phyloP scores from a whole-genome alignment of 2,329 filamentous ascomycete genomes.

The Coccinonectria pachysandricola region DNA sequence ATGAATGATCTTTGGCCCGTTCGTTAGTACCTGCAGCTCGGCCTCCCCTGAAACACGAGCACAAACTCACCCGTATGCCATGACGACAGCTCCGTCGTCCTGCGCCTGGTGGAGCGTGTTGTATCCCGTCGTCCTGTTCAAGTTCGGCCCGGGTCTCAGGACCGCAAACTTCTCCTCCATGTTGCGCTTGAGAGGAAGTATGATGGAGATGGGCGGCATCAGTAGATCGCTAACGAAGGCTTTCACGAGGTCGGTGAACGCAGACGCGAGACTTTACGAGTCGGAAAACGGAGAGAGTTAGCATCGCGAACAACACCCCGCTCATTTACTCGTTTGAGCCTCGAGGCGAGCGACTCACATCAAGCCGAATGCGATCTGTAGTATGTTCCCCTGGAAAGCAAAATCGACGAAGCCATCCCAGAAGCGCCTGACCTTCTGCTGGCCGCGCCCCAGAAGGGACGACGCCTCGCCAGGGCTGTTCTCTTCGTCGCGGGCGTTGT shows the following conservation, averaged over 20 bases:
- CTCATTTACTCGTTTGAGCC: too few relatives aligned
- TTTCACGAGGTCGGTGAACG: slow-evolving; percentile 62
- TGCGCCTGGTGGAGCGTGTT: slow-evolving; percentile 61
- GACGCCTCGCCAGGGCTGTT: slow-evolving; percentile 23
- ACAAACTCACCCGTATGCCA: slow-evolving; percentile 60
- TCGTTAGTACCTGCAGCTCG: too few relatives aligned
- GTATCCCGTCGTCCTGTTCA: slow-evolving; percentile 44
- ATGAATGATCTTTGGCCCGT: slow-evolving; percentile 54
- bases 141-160: slow-evolving; percentile 46
- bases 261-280: slow-evolving; percentile 55
- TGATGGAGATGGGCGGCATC: slow-evolving; percentile 56
- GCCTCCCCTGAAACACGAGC: too few relatives aligned
- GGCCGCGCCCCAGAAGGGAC: slow-evolving; percentile 36
- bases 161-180: slow-evolving; percentile 67
- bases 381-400: slow-evolving; percentile 62
- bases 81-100: slow-evolving; percentile 59
- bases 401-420: slow-evolving; percentile 62
- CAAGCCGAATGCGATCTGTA: slow-evolving; percentile 65
- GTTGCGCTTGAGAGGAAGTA: slow-evolving; percentile 60
- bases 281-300: too few relatives aligned
- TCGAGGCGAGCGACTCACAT: too few relatives aligned
- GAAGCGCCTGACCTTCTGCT: slow-evolving; percentile 37
- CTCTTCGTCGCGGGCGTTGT: slow-evolving; percentile 23
- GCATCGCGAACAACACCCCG: too few relatives aligned
- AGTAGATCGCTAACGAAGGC: slow-evolving; percentile 62